Conservation (phyloP, 805 yeast species). For the Saccharomycopsis lassenensis region DNA sequence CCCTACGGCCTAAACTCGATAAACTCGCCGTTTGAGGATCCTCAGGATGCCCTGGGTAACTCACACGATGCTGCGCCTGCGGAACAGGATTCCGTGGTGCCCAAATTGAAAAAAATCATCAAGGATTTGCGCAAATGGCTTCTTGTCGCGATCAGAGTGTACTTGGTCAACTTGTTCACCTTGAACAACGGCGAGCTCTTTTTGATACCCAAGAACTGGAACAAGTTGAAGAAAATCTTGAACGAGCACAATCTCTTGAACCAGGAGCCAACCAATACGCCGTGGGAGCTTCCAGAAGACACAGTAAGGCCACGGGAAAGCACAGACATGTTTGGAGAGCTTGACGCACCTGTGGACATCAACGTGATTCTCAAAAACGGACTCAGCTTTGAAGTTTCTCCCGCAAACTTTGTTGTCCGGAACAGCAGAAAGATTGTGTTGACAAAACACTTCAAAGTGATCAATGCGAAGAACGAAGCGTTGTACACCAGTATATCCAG, state of each 20-base stretch:
- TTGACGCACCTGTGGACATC: no score
- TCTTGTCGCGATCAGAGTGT: slow-evolving; percentile 9
- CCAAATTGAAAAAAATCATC: background rate
- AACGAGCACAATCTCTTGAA: slow-evolving; percentile 14
- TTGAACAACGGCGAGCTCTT: slow-evolving; percentile 17
- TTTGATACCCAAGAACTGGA: slow-evolving; percentile 16
- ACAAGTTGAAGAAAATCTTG: slow-evolving; percentile 8
- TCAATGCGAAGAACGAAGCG: slow-evolving; percentile 11
- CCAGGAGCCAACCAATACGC: no score
- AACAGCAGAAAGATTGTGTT: slow-evolving; percentile 10
- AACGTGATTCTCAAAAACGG: slow-evolving; percentile 15
- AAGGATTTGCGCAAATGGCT: slow-evolving; percentile 4
- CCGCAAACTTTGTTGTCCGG: slow-evolving; percentile 12
- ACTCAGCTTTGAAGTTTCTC: slow-evolving; percentile 6
- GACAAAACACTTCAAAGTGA: slow-evolving; percentile 12
- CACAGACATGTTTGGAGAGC: no score
- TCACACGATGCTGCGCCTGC: background rate
- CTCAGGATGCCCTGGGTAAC: slow-evolving; percentile 2
- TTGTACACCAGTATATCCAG: slow-evolving; percentile 12
- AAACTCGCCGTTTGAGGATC: slow-evolving; percentile 7
- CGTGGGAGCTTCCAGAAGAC: no score
- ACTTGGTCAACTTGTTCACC: slow-evolving; percentile 13
- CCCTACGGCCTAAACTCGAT: slow-evolving; percentile 15
- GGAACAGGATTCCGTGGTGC: no score
- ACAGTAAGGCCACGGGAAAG: no score